Evolutionary conservation across 2,329 filamentous ascomycete genomes (phyloP).

Genomic region (Paecilomyces dactylethromorphus): DNA sequence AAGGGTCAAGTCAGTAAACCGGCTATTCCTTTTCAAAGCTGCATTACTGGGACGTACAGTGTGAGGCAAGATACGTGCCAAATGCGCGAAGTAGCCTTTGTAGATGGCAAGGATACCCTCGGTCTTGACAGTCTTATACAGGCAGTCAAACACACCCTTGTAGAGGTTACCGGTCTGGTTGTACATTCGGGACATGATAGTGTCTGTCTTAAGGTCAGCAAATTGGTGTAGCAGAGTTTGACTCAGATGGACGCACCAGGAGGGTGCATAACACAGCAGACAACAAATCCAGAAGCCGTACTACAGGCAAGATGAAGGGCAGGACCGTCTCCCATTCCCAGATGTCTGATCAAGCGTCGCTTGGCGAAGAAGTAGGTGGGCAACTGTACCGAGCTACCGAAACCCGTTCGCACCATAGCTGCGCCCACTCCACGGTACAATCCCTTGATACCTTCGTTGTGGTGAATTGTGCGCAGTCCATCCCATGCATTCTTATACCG

Average conservation of each 20-base stretch:
- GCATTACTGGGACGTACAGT: conserved; percentile 48
- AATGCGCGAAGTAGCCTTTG: conserved; percentile 93
- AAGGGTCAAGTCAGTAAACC: conserved; percentile 13
- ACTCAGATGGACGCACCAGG: conserved; percentile 55
- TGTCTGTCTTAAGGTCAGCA: conserved; percentile 51
- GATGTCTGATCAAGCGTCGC: conserved; percentile 69
- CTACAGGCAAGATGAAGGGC: conserved; percentile 84
- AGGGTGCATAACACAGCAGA: conserved; percentile 97
- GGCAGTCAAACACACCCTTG: conserved; percentile 82
- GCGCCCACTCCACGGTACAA: conserved; percentile 87
- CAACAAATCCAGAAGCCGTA: conserved; percentile 85
- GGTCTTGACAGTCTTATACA: conserved; percentile 82
- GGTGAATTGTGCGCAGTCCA: conserved; percentile 73
- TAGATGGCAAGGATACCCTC: conserved; percentile 92
- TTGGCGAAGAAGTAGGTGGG: conserved; percentile 99
- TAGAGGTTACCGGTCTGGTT: conserved; percentile 99
- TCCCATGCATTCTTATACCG: conserved; percentile 80
- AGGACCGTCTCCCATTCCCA: conserved; percentile 85
- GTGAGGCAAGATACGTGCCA: conserved; percentile 89
- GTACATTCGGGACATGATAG: conserved; percentile 97
- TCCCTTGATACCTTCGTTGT: conserved; percentile 67
- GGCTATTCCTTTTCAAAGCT: background rate
- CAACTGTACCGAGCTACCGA: conserved; percentile 90
- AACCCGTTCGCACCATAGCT: conserved; percentile 92
- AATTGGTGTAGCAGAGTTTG: conserved; percentile 3